These are phyloP conservation scores for Paecilomyces dactylethromorphus DNA, from an alignment of 2,329 filamentous ascomycete genomes.

Conservation along the genomic window DNA sequence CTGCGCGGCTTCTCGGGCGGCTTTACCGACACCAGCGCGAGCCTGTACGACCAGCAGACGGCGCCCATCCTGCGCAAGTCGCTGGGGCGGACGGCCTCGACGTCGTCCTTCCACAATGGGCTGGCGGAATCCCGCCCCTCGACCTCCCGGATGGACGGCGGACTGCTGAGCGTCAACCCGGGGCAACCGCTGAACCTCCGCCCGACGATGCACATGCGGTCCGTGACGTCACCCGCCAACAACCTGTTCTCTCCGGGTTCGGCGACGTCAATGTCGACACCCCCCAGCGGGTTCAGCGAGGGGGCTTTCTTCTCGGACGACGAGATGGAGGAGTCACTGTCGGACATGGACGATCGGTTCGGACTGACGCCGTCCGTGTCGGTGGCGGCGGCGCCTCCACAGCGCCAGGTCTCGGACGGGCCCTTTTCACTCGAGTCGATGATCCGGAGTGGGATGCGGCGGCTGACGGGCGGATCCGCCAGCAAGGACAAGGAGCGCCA, in stretches of 20 bases:
- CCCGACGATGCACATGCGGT: slow-evolving; percentile 70
- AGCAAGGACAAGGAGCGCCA: slow-evolving; percentile 39
- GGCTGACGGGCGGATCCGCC: slow-evolving; percentile 38
- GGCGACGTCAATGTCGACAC: slow-evolving; percentile 34
- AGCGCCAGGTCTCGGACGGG: slow-evolving; percentile 31
- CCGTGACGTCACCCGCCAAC: slow-evolving; percentile 71
- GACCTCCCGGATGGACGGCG: slow-evolving; percentile 46
- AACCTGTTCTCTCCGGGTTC: slow-evolving; percentile 36
- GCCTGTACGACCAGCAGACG: slow-evolving; percentile 88
- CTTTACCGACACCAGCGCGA: slow-evolving; percentile 66
- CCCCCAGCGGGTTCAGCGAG: slow-evolving; percentile 36
- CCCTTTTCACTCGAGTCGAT: slow-evolving; percentile 40
- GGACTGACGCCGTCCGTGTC: slow-evolving; percentile 15
- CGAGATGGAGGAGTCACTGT: slow-evolving; percentile 69
- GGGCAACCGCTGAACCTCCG: slow-evolving; percentile 29
- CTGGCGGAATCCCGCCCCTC: slow-evolving; percentile 67
- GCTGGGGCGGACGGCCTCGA: slow-evolving; percentile 62
- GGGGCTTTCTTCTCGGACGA: slow-evolving; percentile 68
- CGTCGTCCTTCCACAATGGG: slow-evolving; percentile 76
- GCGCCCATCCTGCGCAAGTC: slow-evolving; percentile 84
- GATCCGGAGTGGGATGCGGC: slow-evolving; percentile 41
- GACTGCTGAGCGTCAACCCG: background rate
- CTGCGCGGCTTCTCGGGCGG: slow-evolving; percentile 51
- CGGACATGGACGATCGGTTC: slow-evolving; percentile 69
- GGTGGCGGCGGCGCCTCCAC: slow-evolving; percentile 15